These are phyloP conservation scores for Mucor mucedo DNA, from an alignment of 371 early-diverging fungal genomes.

Conservation along the genomic window DNA sequence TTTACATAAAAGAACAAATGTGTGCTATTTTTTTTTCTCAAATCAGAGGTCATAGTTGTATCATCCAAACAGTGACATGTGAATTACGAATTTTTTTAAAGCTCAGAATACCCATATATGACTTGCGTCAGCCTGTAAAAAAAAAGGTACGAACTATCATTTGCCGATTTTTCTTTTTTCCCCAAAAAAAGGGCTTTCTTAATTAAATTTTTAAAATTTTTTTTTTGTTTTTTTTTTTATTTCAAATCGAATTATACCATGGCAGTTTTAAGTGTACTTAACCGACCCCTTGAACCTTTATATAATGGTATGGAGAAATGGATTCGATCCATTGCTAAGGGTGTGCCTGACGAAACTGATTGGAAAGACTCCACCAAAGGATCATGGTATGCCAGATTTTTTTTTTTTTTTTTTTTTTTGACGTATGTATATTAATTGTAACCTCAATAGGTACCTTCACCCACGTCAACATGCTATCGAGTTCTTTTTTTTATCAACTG, in stretches of 20 bases:
- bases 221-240: background rate
- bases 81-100: too few relatives aligned
- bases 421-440: background rate
- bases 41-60: too few relatives aligned
- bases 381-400: conserved; percentile 48
- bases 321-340: conserved; percentile 11
- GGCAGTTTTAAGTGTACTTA: conserved; percentile 11
- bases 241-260: background rate
- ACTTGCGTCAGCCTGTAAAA: too few relatives aligned
- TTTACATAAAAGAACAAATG: too few relatives aligned
- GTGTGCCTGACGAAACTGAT: conserved; percentile 53
- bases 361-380: conserved; percentile 59
- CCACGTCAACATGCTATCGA: conserved; percentile 66
- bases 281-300: conserved; percentile 3
- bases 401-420: background rate
- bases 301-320: conserved; percentile 20
- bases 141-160: too few relatives aligned
- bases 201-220: background rate
- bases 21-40: too few relatives aligned
- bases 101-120: too few relatives aligned
- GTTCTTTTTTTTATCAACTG: conserved; percentile 53
- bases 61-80: too few relatives aligned
- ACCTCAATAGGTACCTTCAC: conserved; percentile 55
- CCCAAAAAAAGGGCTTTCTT: conserved; percentile 1
- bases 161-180: background rate